A percentile compares a stretch with the other conserved stretches of the same genome.
Conservation (phyloP, 208 protist genomes). For the Crithidia bombi region DNA sequence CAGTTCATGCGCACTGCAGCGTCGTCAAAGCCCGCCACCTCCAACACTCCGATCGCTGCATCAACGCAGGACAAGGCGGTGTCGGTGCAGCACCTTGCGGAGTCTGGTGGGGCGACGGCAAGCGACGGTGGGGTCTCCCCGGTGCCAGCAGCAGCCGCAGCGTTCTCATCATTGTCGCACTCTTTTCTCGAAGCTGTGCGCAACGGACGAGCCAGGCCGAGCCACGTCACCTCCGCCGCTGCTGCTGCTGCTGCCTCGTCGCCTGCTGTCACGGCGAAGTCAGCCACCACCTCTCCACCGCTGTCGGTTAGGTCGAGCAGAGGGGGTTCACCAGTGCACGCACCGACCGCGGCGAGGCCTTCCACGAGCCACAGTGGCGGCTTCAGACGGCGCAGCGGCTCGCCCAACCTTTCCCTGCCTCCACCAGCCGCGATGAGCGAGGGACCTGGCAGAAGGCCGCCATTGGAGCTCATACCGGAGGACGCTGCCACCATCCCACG, state of each 20-base stretch:
- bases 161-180: not conserved
- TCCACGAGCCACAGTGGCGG: not conserved
- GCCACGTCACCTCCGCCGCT: not conserved
- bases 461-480: constrained; percentile 51
- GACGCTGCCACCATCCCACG: constrained; percentile 35
- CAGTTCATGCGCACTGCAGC: not conserved
- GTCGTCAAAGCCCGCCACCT: not conserved
- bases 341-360: not conserved
- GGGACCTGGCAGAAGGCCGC: not conserved
- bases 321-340: not conserved
- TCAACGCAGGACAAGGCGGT: not conserved
- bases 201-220: constrained; percentile 13
- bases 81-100: not conserved
- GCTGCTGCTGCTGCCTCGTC: not conserved
- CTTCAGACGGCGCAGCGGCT: not conserved
- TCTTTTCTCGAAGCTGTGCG: constrained; percentile 29
- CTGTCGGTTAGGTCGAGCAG: not conserved
- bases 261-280: not conserved
- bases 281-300: constrained; percentile 1
- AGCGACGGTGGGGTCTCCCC: too few relatives aligned
- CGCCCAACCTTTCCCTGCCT: not conserved
- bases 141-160: not conserved
- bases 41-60: not conserved
- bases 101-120: not conserved
- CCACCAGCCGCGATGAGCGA: not conserved